These are phyloP conservation scores for Alternaria panax DNA, from an alignment of 2,329 filamentous ascomycete genomes.

Conservation along the genomic window DNA sequence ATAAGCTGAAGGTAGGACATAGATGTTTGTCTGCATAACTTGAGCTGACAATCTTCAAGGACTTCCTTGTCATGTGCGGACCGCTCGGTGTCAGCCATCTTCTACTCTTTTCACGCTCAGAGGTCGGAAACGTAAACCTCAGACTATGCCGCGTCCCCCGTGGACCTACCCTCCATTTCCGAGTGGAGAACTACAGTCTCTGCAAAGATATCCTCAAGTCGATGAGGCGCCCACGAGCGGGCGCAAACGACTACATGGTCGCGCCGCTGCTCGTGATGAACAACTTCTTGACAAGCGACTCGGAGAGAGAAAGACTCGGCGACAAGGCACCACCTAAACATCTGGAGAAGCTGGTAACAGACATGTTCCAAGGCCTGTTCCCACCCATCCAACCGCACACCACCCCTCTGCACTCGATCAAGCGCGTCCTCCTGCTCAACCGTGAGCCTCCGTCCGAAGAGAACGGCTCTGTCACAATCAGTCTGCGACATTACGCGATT, in stretches of 20 bases:
- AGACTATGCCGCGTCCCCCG: slow-evolving; percentile 85
- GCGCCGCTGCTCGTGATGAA: slow-evolving; percentile 98
- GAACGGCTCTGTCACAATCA: slow-evolving; percentile 75
- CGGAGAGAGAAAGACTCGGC: slow-evolving; percentile 38
- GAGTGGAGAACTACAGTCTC: slow-evolving; percentile 92
- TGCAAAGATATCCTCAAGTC: slow-evolving; percentile 88
- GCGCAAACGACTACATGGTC: slow-evolving; percentile 79
- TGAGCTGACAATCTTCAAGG: slow-evolving; percentile 85
- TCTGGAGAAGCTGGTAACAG: slow-evolving; percentile 89
- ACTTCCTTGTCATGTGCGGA: slow-evolving; percentile 95
- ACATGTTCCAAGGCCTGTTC: slow-evolving; percentile 94
- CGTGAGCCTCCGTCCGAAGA: slow-evolving; percentile 65
- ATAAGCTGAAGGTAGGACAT: slow-evolving; percentile 13
- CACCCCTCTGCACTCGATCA: slow-evolving; percentile 90
- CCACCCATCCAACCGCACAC: slow-evolving; percentile 92
- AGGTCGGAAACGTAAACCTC: slow-evolving; percentile 89
- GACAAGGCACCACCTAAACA: slow-evolving; percentile 82
- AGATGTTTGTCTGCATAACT: slow-evolving; percentile 68
- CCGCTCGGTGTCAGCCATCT: slow-evolving; percentile 92
- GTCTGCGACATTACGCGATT: slow-evolving; percentile 93
- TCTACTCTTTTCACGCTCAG: slow-evolving; percentile 89
- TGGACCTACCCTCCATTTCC: slow-evolving; percentile 91
- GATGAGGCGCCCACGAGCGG: slow-evolving; percentile 81
- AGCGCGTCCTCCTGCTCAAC: slow-evolving; percentile 87
- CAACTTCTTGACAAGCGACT: slow-evolving; percentile 78